Percentiles rank a stretch among this genome's conserved stretches.
phyloP scores from a whole-genome alignment of 2,329 filamentous ascomycete genomes.

The Coniochaeta ligniaria region DNA sequence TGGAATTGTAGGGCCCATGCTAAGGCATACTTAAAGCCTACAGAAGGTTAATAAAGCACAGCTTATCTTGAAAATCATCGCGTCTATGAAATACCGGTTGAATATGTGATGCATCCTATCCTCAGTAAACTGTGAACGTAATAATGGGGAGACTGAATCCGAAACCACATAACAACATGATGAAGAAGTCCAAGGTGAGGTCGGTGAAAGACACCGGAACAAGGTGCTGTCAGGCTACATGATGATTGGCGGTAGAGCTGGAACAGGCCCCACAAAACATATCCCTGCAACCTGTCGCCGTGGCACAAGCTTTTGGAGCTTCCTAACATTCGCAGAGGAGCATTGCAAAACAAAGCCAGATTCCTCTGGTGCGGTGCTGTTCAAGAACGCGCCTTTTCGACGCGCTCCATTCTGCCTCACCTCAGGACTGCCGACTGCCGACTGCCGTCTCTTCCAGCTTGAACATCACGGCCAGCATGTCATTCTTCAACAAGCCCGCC shows the following conservation, averaged over 20 bases:
- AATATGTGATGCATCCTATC: too few relatives aligned
- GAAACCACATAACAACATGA: too few relatives aligned
- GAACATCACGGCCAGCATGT: not conserved
- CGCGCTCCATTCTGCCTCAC: not conserved
- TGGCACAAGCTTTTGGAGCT: slow-evolving; percentile 1
- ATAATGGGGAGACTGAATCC: too few relatives aligned
- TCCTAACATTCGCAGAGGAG: not conserved
- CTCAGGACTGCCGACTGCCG: not conserved
- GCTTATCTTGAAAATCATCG: too few relatives aligned
- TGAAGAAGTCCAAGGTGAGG: too few relatives aligned
- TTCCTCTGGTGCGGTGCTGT: not conserved
- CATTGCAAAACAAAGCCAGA: not conserved
- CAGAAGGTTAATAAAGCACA: not conserved
- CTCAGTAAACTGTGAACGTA: too few relatives aligned
- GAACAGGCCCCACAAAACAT: not conserved
- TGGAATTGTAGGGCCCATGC: too few relatives aligned
- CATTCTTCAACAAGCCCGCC: not conserved
- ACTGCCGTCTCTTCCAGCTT: not conserved
- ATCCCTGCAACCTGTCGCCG: not conserved
- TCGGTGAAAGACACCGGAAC: not conserved
- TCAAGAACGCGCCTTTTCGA: not conserved
- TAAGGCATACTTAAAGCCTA: not conserved
- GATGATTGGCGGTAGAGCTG: not conserved
- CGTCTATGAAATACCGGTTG: too few relatives aligned
- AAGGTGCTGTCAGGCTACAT: not conserved